Base-by-base conservation (phyloP, 1,139 yeast genomes). In the Diutina pseudorugosa region DNA sequence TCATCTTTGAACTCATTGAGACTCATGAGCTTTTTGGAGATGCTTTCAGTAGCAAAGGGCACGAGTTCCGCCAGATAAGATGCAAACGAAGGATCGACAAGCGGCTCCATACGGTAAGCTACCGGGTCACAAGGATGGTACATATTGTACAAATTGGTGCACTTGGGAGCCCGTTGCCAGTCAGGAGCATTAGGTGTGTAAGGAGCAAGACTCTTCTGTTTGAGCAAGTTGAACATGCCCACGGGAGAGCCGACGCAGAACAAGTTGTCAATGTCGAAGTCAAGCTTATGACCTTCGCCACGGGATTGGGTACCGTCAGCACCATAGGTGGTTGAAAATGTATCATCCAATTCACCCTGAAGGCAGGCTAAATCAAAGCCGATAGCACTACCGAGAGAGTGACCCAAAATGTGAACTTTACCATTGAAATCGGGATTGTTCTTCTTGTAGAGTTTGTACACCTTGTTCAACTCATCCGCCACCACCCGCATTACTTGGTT, bases 71-170 rank as follows among this genome's bases (percentile, higher is more conserved):
- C 90, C 58, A 79, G 77, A 58, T 79, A 71, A 8, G 72, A 65
- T 0, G 85, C 73, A 60, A 85, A 76, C 14, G 68, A 64, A 2
- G 80, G 74, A 49, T 76, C 73, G 4, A 89, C 76, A 54, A 90
- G 68, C 1, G 98, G 97, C 63, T 90, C 98, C 56, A 89, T 68
- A 53, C 97, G 71, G 62, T 89, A 88, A 0, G 94, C 91, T 27
- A 90, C 83, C 0, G 96, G 95, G 62, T 90, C 98, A 60, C 94
- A 83, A 0, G 91, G 88, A 60, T 91, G 95, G 68, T 85, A 88
- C 4, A 90, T 67, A 62, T 90, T 90, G 68, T 85, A 90, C 51
- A 85, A 66, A 56, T 82, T 78, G 9, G 70, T 63, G 58, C 85
- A 82, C 50, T 76, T 75, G 0, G 89, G 89, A 1, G 76, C 64